Evolutionary conservation across 345 rosid genomes (phyloP), one percentile per base, ranked within the genome.

Genomic region (Brassica juncea): DNA sequence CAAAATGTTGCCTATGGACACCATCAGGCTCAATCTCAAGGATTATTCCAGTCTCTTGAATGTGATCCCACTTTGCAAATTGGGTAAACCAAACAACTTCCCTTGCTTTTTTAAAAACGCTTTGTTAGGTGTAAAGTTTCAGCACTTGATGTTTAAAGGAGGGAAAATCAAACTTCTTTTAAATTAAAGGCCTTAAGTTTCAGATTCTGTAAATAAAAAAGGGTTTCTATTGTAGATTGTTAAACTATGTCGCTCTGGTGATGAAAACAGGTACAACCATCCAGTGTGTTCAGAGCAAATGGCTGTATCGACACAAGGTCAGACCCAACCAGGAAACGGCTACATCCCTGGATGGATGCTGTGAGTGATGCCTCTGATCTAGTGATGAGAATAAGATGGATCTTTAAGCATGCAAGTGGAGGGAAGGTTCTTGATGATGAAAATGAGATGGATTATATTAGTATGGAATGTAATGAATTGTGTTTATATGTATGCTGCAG

Each of bases 341-440:
- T 95, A 90, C 78, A 86, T 95, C 73, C 99, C 99, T 31, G 99
- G 98, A 52, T 93, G 99, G 99, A 95, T 93, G 99, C 96, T 95
- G 58, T 91, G 84, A 91, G 62, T 39, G 73, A 75, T 49, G 6
- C 55, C 7, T 49, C 16, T 49, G 19, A 49, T n/a, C 4, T 49
- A 6, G 5, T 49, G 55, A 49, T 49, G 55, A 49, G 55, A 49
- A n/a, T n/a, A 14, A 14, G 55, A 4, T 14, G 55, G 8, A 49
- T 54, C 32, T 30, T 34, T 3, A 73, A 32, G 73, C 64, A 11
- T 68, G 12, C 72, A 52, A 35, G 70, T 52, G 70, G 32, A 4
- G 66, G 8, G 25, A 23, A 23, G 25, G 52, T 58, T 77, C 68
- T 76, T 69, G 61, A 28, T 28, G 42, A 69, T 49, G 72, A 49